phyloP scores from a whole-genome alignment of 2,329 filamentous ascomycete genomes.

The Mycosphaerella sp. region DNA sequence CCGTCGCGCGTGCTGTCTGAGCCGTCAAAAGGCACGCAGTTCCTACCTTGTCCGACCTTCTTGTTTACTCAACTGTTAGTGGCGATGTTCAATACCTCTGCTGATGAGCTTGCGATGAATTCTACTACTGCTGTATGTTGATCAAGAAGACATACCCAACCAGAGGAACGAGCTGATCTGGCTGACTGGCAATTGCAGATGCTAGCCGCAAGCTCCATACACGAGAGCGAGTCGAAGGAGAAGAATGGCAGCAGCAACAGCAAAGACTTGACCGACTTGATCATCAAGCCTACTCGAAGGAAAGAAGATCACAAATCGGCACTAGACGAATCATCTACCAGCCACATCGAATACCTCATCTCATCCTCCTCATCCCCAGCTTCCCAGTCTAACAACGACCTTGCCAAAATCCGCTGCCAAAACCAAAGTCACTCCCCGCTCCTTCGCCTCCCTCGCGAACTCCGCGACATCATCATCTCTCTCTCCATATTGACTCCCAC shows the following conservation, averaged over 20 bases:
- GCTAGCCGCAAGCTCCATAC: not conserved
- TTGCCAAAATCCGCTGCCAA: not conserved
- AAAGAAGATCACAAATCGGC: not conserved
- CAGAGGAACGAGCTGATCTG: too few relatives aligned
- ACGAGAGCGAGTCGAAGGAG: not conserved
- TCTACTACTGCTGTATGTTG: not conserved
- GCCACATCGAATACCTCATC: slow-evolving; percentile 2
- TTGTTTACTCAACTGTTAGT: not conserved
- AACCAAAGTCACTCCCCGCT: slow-evolving; percentile 7
- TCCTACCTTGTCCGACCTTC: too few relatives aligned
- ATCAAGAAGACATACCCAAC: not conserved
- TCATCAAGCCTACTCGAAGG: not conserved
- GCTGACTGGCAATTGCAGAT: not conserved
- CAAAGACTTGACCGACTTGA: not conserved
- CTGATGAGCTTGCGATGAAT: not conserved
- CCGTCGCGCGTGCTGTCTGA: not conserved
- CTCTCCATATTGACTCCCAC: not conserved
- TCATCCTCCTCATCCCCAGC: not conserved
- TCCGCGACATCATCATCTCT: slow-evolving; percentile 10
- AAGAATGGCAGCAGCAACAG: not conserved
- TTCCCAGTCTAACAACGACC: not conserved
- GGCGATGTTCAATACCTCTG: not conserved
- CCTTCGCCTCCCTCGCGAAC: slow-evolving; percentile 12
- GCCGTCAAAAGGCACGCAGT: not conserved
- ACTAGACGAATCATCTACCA: not conserved